A percentile compares a stretch with the other conserved stretches of the same genome.
Conservation (phyloP, 768 basidiomycete species). For the Phlegmacium glaucopus region DNA sequence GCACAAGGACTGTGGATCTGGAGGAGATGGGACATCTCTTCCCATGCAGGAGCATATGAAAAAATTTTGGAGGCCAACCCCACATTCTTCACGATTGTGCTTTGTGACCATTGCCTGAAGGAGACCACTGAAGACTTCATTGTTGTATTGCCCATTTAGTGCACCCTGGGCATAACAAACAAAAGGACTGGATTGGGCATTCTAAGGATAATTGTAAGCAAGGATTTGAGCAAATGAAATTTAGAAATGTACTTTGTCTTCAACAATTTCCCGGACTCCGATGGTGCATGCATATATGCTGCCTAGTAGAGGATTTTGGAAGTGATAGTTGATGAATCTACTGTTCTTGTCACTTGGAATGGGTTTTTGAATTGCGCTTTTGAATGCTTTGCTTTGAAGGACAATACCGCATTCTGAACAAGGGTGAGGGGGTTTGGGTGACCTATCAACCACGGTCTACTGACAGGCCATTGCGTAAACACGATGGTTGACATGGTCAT, state of each 20-base stretch:
- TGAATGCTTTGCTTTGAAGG: not conserved
- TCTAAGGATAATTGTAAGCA: not conserved
- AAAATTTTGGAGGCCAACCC: slow-evolving; percentile 33
- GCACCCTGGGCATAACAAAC: slow-evolving; percentile 9
- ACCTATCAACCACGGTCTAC: not conserved
- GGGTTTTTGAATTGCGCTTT: not conserved
- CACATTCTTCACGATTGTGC: slow-evolving; percentile 21
- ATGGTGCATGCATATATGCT: not conserved
- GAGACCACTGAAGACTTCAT: slow-evolving; percentile 4
- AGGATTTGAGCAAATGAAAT: not conserved
- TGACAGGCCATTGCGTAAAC: slow-evolving; percentile 5
- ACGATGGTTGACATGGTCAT: slow-evolving; percentile 13
- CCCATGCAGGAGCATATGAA: slow-evolving; percentile 25
- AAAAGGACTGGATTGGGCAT: slow-evolving; percentile 5
- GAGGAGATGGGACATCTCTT: slow-evolving; percentile 27
- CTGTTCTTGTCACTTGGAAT: not conserved
- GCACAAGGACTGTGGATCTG: slow-evolving; percentile 23
- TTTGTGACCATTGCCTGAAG: slow-evolving; percentile 25
- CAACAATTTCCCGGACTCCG: slow-evolving; percentile 1
- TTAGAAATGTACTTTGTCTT: slow-evolving; percentile 1
- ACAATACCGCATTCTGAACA: not conserved
- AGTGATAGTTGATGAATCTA: not conserved
- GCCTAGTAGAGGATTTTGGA: not conserved
- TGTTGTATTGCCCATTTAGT: slow-evolving; percentile 7
- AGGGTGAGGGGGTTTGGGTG: not conserved